Evolutionary conservation across 108 stramenopile genomes (phyloP), one percentile per base, ranked within the genome.

Genomic region (Aurantiochytrium sp.): DNA sequence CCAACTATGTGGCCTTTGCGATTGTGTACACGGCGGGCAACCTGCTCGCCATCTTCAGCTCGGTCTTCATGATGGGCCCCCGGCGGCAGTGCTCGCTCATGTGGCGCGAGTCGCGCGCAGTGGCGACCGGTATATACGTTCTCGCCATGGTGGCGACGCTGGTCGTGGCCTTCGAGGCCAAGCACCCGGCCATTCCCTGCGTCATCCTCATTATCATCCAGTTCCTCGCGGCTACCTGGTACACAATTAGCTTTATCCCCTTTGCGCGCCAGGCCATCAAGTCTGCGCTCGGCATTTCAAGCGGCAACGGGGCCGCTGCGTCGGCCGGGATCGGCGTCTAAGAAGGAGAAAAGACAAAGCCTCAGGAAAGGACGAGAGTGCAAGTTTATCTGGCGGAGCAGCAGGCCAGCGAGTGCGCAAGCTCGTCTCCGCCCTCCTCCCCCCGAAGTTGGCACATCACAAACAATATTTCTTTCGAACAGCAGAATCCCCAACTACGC

Each of bases 1-100:
- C 24, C 39, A 48, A 48, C 73, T 48, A 48, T 24, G 24, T 24
- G 6, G 45, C 10, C 6, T 81, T 81, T 24, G 73, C 73, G 24
- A 81, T 81, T 48, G n/a, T 81, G 21, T 81, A 81, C 45, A 81
- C 73, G n/a, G 27, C 30, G 24, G 73, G 73, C n/a, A 81, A 81
- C 45, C n/a, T 81, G 21, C 27, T 81, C n/a, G 73, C 73, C n/a
- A 41, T 81, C 42, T 81, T 81, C 45, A 27, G 42, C 12, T 81
- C 73, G 21, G 45, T 81, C n/a, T 81, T 81, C 45, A 48, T 81
- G 73, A 30, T 81, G n/a, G 73, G 73, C 30, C 73, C 73, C 6
- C 21, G 30, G 36, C 73, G 73, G 19, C 73, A 81, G 73, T 81
- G 73, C 73, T 27, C n/a, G 12, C 73, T 81, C 73, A 81, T 81